Evolutionary conservation across 2,329 filamentous ascomycete genomes (phyloP), one percentile per base, ranked within the genome.

Genomic region (Monosporascus sp.): DNA sequence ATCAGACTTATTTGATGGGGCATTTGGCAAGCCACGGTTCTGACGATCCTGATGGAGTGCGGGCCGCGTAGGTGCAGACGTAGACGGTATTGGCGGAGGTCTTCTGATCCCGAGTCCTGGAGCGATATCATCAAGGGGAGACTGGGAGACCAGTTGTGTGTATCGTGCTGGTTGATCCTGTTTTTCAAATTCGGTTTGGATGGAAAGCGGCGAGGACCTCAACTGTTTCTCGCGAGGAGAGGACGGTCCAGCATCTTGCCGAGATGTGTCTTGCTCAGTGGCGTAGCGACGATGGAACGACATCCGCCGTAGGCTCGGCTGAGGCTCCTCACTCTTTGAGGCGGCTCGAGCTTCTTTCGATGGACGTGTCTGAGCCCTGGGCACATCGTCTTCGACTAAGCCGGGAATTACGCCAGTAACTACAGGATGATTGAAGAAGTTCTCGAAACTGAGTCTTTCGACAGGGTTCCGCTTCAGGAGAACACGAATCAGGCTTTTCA

Each of bases 401-500:
- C 87, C 89, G 1, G 91, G 91, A 62, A 97, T 97, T 3, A 86
- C 81, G 20, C 80, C 81, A 14, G 81, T 82, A 50, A 96, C 82
- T 31, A 94, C 85, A 31, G 79, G 72, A 65, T 93, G 86, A 17
- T 74, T 76, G 71, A 97, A 97, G 68, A 97, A 94, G 58, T 87
- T 84, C 50, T 90, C 85, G 62, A 97, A 97, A 52, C 84, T 88
- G 68, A 96, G 81, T 54, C 94, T 82, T 69, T 96, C 90, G 5
- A 89, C 84, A 0, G 94, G 91, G 55, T 86, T 93, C 54, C 89
- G 85, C 74, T 93, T 97, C 58, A 99, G 75, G 17, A 99, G 78
- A 40, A 80, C 80, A 44, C 90, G 84, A 55, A 97, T 91, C 19
- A 97, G 75, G 22, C 80, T 78, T 70, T 96, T 96, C 73, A 97